phyloP scores from a whole-genome alignment of 2,329 filamentous ascomycete species.

The Leptographium lundbergii region DNA sequence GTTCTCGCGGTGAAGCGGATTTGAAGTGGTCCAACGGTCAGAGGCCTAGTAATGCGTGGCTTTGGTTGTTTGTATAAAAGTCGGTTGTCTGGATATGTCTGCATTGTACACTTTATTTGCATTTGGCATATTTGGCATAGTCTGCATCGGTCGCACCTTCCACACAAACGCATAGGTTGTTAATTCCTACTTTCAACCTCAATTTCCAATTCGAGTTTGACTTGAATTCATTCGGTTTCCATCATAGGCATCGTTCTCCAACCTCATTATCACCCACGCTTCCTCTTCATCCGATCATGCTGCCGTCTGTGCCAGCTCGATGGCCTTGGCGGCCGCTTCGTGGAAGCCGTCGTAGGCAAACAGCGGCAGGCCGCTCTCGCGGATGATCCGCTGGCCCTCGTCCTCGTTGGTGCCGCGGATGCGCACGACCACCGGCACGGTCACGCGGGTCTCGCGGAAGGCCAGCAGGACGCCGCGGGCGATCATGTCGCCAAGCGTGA shows the following conservation, averaged over 20 bases:
- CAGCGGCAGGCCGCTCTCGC: constrained; percentile 52
- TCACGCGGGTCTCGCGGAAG: constrained; percentile 53
- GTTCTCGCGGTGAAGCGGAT: constrained; percentile 6
- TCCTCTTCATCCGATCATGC: too few relatives aligned
- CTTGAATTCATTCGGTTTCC: background rate
- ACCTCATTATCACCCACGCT: background rate
- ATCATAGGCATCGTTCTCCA: background rate
- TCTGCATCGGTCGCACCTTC: background rate
- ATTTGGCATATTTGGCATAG: background rate
- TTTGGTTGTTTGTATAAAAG: background rate
- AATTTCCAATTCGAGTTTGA: background rate
- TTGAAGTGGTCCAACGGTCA: background rate
- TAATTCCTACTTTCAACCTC: background rate
- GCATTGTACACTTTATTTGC: background rate
- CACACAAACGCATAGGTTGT: background rate
- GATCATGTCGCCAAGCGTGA: constrained; percentile 72
- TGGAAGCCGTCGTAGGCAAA: constrained; percentile 65
- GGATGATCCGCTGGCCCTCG: constrained; percentile 56
- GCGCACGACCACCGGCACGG: constrained; percentile 64
- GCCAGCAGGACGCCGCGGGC: constrained; percentile 61
- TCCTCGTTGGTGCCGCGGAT: constrained; percentile 64
- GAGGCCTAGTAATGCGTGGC: too few relatives aligned
- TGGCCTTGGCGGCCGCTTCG: constrained; percentile 55
- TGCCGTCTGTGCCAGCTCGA: constrained; percentile 31
- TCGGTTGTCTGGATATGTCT: too few relatives aligned